Evolutionary conservation across 495 filamentous ascomycete genomes (phyloP), one percentile per base, ranked within the genome.

Genomic region (Xylaria bambusicola): DNA sequence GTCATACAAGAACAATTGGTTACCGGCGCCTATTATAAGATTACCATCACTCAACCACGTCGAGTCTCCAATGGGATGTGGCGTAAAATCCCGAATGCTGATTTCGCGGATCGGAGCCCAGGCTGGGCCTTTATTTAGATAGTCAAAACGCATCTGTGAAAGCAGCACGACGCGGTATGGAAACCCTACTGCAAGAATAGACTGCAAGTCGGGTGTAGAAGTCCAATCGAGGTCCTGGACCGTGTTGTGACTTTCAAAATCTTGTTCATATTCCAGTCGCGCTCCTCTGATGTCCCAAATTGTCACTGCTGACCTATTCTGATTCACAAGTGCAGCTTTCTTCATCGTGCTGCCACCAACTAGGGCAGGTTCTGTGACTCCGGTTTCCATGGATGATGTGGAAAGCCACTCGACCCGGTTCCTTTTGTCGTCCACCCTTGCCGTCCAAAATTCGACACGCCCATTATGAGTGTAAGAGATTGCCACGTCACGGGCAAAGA

Each of bases 211-310:
- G 0, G 93, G 92, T 0, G 93, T 97, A 7, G 90, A 93, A 1
- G 93, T 93, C 93, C 93, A 98, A 67, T 97, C 92, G 7, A 97
- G 81, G 66, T 97, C 93, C 61, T 85, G 81, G 33, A 98, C 93
- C 15, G 82, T 82, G 58, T 95, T 90, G 58, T 86, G 78, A 20
- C 80, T 76, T 56, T 87, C 84, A 63, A 91, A 94, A 42, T 84
- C 80, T 56, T 92, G 83, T 52, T 86, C 80, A 68, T 89, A 92
- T 71, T 98, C 93, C 2, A 98, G 77, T 67, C 91, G 88, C 1
- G 85, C 85, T 47, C 88, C 90, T 62, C 86, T 84, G 5, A 88
- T 89, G 68, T 96, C 92, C 93, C 93, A 98, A 53, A 98, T 95
- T 0, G 91, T 94, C 56, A 98, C 71, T 50, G 85, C 84, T n/a